Base-by-base conservation (phyloP, 306 rosid species). In the Castanea crenata region DNA sequence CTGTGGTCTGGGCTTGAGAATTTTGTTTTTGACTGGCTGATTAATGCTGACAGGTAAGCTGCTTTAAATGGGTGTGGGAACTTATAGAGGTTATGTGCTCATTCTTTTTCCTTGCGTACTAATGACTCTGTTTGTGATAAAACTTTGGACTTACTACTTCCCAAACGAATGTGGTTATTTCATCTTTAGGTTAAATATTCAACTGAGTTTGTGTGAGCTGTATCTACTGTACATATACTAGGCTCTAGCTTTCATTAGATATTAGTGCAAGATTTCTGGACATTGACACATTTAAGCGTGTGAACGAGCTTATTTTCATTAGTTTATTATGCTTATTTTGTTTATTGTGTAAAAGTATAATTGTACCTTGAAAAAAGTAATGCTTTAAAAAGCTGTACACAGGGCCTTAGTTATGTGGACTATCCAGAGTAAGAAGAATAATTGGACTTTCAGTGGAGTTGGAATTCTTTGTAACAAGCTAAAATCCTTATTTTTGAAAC, bases 1-100 rank as follows among this genome's bases (percentile, higher is more conserved):
- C 96, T 96, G 85, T 96, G 99, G 98, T 93, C 97, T 74, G 99
- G 99, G 80, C 99, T 96, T 69, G 99, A 96, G 83, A 93, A 93
- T 89, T 96, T 96, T 84, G 99, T 93, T 83, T 93, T 96, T 70
- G 99, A 96, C 83, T 96, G 99, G 99, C 88, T 96, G 77, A 96
- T 96, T 75, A 96, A 93, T 85, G 99, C 98, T 74, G 98, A 96
- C 86, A 90, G 98, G 99, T 96, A 88, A 83, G 78, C 69, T 44
- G 32, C 81, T 6, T 71, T 56, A 56, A 75, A 82, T 74, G 58
- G 54, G 55, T 49, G 55, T 69, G 73, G 23, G 55, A 79, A 21
- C n/a, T 67, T 62, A 20, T 56, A 65, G n/a, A 29, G 72, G 32
- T 52, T 57, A 8, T 64, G 71, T 73, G 31, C 78, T 65, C 7